Percentiles rank a stretch among this genome's conserved stretches.
phyloP scores from a whole-genome alignment of 495 filamentous ascomycete species.

The Parathielavia appendiculata region DNA sequence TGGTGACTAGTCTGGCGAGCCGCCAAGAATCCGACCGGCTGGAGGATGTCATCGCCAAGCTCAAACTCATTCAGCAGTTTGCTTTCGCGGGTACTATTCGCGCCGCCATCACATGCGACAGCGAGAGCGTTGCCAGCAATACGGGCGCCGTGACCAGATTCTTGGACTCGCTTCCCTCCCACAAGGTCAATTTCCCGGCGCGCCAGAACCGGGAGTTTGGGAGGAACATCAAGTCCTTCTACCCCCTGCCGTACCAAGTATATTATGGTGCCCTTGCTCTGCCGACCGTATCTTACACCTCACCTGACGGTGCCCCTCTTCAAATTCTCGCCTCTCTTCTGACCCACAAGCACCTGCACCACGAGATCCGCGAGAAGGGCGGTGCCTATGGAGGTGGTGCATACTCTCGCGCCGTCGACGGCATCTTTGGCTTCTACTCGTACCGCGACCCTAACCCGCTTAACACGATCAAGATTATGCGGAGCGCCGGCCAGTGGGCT shows the following conservation, averaged over 20 bases:
- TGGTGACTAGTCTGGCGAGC: constrained; percentile 59
- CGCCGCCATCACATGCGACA: constrained; percentile 79
- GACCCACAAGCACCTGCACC: constrained; percentile 96
- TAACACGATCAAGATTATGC: constrained; percentile 82
- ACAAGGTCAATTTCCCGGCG: constrained; percentile 35
- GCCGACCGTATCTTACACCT: constrained; percentile 80
- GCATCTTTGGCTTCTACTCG: constrained; percentile 88
- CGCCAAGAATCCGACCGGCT: constrained; percentile 57
- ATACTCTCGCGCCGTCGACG: constrained; percentile 70
- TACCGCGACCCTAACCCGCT: constrained; percentile 96
- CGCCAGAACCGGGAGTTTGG: constrained; percentile 30
- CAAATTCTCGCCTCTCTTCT: constrained; percentile 87
- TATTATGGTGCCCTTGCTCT: constrained; percentile 81
- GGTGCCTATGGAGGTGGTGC: constrained; percentile 94
- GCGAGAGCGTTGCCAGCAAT: constrained; percentile 63
- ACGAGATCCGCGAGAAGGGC: constrained; percentile 96
- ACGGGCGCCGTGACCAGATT: constrained; percentile 68
- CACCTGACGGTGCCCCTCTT: constrained; percentile 66
- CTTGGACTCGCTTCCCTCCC: constrained; percentile 53
- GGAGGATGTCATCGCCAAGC: constrained; percentile 70
- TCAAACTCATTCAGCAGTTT: constrained; percentile 79
- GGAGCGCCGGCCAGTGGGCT: constrained; percentile 76
- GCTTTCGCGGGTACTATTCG: constrained; percentile 65
- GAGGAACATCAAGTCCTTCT: constrained; percentile 68
- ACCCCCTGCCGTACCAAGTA: constrained; percentile 92